Percentiles rank a stretch among this genome's conserved stretches.
These are phyloP conservation scores for Brassica juncea DNA, from an alignment of 345 rosid genomes.

Conservation along the genomic window DNA sequence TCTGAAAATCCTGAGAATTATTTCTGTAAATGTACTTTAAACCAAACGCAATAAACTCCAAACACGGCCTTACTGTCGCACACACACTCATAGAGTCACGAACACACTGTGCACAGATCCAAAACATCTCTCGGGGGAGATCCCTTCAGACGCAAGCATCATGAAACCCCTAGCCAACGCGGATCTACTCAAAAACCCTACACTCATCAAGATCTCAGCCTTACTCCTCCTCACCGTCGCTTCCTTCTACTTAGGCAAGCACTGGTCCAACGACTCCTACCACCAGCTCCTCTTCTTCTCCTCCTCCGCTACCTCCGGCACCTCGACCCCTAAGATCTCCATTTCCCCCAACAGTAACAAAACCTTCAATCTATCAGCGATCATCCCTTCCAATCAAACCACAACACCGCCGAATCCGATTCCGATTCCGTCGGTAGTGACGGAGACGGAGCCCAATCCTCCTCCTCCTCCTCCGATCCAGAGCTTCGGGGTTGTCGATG, in stretches of 20 bases:
- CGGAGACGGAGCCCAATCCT: not conserved
- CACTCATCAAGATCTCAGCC: conserved; percentile 53
- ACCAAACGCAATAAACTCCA: not conserved
- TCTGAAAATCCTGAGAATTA: no score
- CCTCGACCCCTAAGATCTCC: conserved; percentile 43
- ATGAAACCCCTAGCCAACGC: conserved; percentile 56
- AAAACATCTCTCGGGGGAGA: not conserved
- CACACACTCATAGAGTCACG: not conserved
- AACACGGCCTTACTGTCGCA: not conserved
- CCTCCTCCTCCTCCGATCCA: conserved; percentile 17
- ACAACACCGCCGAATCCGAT: not conserved
- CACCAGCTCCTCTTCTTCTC: conserved; percentile 85
- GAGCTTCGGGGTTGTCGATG: conserved; percentile 75
- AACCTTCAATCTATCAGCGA: conserved; percentile 50
- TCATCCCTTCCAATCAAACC: conserved; percentile 46
- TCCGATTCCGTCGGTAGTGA: conserved; percentile 27
- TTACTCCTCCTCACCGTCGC: conserved; percentile 57
- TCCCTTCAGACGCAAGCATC: conserved; percentile 40
- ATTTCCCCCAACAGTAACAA: conserved; percentile 61
- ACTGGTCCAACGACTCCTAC: conserved; percentile 72
- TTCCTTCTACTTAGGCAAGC: conserved; percentile 89
- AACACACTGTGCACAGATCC: not conserved
- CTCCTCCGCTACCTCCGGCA: not conserved
- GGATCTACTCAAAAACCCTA: conserved; percentile 46
- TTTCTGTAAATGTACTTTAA: no score